Base-by-base conservation (phyloP, 768 basidiomycete genomes). In the Agrocybe pediades region DNA sequence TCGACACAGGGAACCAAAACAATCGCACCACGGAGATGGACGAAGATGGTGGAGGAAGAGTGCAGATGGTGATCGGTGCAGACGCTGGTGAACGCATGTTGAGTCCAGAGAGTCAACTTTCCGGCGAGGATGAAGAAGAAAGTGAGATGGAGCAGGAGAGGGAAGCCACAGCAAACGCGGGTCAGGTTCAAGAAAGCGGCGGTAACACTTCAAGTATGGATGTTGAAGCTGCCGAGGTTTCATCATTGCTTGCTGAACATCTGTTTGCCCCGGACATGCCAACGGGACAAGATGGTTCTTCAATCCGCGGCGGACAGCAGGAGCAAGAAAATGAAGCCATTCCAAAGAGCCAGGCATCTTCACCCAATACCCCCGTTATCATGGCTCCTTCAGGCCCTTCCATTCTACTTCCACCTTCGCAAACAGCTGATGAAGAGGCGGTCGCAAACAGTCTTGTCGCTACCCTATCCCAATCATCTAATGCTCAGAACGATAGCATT, bases 51-150 rank as follows among this genome's bases (percentile, higher is more conserved):
- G 47, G 42, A 1, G 46, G 25, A 29, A 25, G n/a, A 15, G 49
- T 50, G n/a, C 36, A 41, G 13, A 51, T 56, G 55, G 55, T 51
- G 15, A 51, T 56, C 19, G 55, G 49, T 39, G 55, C 55, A 23
- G 55, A 62, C 27, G 60, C 52, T 2, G 57, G 51, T 23, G 46
- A 49, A 41, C 48, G 55, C 9, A 59, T 59, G 55, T 45, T 51
- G 25, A 62, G 57, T 26, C 57, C 61, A 11, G 52, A 56, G 46
- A 62, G 61, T 23, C 41, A 53, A 16, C 19, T 24, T 25, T 20
- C 41, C n/a, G 21, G 21, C 9, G 41, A 43, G n/a, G 41, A 43
- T 8, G 25, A 27, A 3, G 45, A 46, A 27, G 45, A 46, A n/a
- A 46, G 25, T n/a, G 16, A 8, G 11, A n/a, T 27, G 45, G 25